Conservation (phyloP, 208 protist species). For the Trypanosoma platydactyli region DNA sequence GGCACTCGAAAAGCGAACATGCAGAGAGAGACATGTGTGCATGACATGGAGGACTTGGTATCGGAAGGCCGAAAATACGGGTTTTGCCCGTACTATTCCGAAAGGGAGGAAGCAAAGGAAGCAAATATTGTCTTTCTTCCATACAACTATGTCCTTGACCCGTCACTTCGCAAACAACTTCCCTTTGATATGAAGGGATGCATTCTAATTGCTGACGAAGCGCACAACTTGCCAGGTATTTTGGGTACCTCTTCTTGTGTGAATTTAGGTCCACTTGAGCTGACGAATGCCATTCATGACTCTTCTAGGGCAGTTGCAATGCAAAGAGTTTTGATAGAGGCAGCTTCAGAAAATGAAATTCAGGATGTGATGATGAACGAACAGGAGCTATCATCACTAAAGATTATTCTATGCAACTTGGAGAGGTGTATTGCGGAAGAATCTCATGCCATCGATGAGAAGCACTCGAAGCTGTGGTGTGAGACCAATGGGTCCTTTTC, state of each 20-base stretch:
- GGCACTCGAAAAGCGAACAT: constrained; percentile 9
- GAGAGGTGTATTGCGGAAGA: constrained; percentile 52
- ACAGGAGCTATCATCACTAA: constrained; percentile 74
- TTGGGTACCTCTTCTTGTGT: constrained; percentile 56
- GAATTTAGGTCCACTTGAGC: constrained; percentile 65
- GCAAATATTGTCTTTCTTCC: constrained; percentile 97
- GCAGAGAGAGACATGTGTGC: constrained; percentile 38
- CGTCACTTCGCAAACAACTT: constrained; percentile 80
- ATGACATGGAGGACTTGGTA: constrained; percentile 96
- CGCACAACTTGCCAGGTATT: constrained; percentile 94
- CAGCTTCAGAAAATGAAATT: constrained; percentile 9
- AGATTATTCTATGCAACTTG: constrained; percentile 63
- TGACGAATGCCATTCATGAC: constrained; percentile 83
- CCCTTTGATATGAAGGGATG: constrained; percentile 72
- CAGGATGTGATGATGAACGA: constrained; percentile 37
- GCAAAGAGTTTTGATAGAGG: constrained; percentile 37
- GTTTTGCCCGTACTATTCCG: constrained; percentile 96
- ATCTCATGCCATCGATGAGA: constrained; percentile 1
- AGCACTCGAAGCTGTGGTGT: neutral
- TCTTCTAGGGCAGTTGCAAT: constrained; percentile 68
- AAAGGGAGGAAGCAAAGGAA: constrained; percentile 71
- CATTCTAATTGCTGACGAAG: constrained; percentile 97
- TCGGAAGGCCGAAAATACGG: constrained; percentile 49
- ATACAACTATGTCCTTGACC: constrained; percentile 98
- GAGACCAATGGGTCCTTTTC: neutral